Conservation (phyloP, 495 filamentous ascomycete genomes). For the Penicillium antarcticum region DNA sequence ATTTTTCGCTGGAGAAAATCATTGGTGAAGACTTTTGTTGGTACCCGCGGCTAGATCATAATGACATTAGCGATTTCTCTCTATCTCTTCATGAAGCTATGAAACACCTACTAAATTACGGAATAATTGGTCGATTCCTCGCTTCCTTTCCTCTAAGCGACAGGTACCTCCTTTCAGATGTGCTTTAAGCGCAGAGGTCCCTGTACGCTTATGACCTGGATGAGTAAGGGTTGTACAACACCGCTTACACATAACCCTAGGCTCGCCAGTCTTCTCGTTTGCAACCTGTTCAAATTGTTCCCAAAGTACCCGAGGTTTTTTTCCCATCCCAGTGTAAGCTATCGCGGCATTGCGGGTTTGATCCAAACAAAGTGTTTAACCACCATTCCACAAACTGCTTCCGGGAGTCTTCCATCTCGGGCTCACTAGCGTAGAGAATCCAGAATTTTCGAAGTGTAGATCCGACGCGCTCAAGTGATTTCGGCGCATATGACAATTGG, state of each 20-base stretch:
- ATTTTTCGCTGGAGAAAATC: neutral
- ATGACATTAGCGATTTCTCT: no score
- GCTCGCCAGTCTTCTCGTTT: conserved; percentile 5
- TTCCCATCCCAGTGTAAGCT: neutral
- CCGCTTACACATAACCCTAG: conserved; percentile 8
- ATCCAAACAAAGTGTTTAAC: neutral
- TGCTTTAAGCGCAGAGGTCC: neutral
- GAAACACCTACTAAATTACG: neutral
- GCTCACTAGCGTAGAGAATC: neutral
- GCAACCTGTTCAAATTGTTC: conserved; percentile 9
- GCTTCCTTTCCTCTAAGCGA: neutral
- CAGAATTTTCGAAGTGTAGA: neutral
- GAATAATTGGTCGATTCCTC: neutral
- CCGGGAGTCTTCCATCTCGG: neutral
- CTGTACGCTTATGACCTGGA: neutral
- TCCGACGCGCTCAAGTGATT: neutral
- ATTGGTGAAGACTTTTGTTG: neutral
- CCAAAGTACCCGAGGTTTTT: neutral
- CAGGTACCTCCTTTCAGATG: neutral
- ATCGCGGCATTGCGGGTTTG: neutral
- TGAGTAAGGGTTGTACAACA: neutral
- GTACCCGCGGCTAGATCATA: no score
- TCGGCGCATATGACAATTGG: neutral
- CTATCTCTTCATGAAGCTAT: no score
- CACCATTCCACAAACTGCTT: neutral